phyloP scores from a whole-genome alignment of 768 basidiomycete species.

The Pleurotus pulmonarius region DNA sequence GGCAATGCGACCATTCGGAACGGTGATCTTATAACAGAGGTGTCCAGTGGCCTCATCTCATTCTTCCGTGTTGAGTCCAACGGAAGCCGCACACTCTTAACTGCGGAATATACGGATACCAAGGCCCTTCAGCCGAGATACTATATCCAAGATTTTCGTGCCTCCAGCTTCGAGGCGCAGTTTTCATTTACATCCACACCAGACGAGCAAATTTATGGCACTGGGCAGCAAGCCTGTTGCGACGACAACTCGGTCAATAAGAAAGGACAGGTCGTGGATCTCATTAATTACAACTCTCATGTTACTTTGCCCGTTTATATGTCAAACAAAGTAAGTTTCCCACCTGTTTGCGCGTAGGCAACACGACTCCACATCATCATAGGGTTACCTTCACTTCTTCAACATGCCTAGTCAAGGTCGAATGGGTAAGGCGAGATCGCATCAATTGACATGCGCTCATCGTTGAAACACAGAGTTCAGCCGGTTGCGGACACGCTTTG shows the following conservation, averaged over 20 bases:
- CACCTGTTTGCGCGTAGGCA: not conserved
- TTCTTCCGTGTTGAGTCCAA: conserved; percentile 27
- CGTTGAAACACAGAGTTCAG: conserved; percentile 22
- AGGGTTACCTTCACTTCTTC: conserved; percentile 33
- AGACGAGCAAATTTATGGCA: conserved; percentile 31
- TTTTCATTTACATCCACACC: conserved; percentile 28
- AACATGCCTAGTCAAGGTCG: conserved; percentile 33
- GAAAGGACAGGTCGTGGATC: conserved; percentile 33
- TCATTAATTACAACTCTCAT: conserved; percentile 33
- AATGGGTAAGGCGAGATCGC: conserved; percentile 18
- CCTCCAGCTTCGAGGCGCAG: conserved; percentile 25
- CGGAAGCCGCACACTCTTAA: conserved; percentile 22
- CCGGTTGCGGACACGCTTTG: conserved; percentile 26
- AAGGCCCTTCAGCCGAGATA: conserved; percentile 25
- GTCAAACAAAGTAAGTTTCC: conserved; percentile 28
- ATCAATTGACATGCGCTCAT: not conserved
- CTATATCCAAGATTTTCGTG: conserved; percentile 27
- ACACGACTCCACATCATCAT: not conserved
- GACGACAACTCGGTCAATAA: conserved; percentile 32
- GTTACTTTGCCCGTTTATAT: conserved; percentile 31
- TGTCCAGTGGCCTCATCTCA: conserved; percentile 21
- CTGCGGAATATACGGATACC: conserved; percentile 26
- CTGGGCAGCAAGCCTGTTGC: conserved; percentile 34
- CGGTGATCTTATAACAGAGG: conserved; percentile 25
- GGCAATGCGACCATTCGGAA: conserved; percentile 28